phyloP scores from a whole-genome alignment of 768 basidiomycete genomes.

The Ramaria rubella region DNA sequence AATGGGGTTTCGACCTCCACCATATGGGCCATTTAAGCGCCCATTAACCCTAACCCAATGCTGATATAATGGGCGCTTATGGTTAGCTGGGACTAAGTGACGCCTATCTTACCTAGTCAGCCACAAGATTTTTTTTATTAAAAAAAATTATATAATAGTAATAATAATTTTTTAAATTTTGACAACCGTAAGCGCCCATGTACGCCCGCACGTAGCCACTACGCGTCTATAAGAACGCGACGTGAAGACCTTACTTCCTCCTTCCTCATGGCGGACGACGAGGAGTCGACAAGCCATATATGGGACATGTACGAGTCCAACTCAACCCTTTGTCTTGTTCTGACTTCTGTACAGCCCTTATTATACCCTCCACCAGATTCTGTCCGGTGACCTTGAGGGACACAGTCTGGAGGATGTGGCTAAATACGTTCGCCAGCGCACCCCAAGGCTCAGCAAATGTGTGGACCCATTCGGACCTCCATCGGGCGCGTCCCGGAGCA shows the following conservation, averaged over 20 bases:
- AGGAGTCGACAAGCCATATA: not conserved
- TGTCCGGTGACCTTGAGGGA: constrained; percentile 55
- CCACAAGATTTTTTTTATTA: no score
- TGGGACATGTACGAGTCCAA: not conserved
- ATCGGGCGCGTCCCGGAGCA: constrained; percentile 56
- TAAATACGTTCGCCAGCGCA: constrained; percentile 52
- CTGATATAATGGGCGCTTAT: no score
- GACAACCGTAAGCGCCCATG: not conserved
- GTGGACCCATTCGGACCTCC: constrained; percentile 65
- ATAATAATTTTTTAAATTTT: not conserved
- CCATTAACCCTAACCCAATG: no score
- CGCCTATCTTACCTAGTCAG: no score
- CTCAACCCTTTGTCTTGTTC: not conserved
- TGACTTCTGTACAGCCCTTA: constrained; percentile 43
- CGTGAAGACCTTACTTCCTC: no score
- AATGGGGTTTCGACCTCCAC: no score
- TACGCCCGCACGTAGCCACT: not conserved
- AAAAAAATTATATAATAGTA: not conserved
- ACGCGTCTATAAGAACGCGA: not conserved
- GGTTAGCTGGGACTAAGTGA: no score
- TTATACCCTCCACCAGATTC: constrained; percentile 51
- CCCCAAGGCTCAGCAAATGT: constrained; percentile 49
- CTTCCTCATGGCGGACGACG: constrained; percentile 1
- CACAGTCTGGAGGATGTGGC: constrained; percentile 51
- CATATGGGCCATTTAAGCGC: no score